phyloP scores from a whole-genome alignment of 2,329 filamentous ascomycete species.

The Ceratocystis cubensis region DNA sequence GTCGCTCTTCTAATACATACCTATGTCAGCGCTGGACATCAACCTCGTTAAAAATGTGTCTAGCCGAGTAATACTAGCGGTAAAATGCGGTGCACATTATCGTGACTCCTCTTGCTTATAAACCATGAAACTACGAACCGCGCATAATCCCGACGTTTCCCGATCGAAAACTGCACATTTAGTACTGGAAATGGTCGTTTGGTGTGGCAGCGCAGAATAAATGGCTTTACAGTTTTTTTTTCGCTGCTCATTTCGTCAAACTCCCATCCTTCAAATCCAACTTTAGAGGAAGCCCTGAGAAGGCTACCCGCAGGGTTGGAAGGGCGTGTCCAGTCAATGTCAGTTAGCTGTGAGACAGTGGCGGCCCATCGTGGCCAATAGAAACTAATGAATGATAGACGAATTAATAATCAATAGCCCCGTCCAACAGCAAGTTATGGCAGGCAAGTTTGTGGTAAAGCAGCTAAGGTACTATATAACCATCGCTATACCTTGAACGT shows the following conservation, averaged over 20 bases:
- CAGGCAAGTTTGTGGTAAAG: background rate
- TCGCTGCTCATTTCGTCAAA: background rate
- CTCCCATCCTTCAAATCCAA: background rate
- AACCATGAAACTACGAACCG: background rate
- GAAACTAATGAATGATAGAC: background rate
- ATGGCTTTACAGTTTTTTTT: background rate
- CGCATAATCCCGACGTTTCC: background rate
- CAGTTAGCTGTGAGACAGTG: background rate
- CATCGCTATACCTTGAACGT: background rate
- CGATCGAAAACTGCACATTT: background rate
- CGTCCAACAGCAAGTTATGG: background rate
- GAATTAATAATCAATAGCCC: background rate
- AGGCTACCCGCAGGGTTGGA: background rate
- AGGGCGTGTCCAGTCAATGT: no score
- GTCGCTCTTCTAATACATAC: no score
- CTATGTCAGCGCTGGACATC: no score
- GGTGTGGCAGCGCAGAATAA: no score
- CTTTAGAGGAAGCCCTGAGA: background rate
- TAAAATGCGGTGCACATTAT: no score
- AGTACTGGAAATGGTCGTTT: no score
- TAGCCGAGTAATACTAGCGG: no score
- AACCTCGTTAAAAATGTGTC: no score
- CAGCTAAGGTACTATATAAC: background rate
- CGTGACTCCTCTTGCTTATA: no score
- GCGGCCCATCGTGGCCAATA: background rate